Evolutionary conservation across 1,284 basidiomycete species (phyloP).

Genomic region (Melanopsichium pennsylvanicum): DNA sequence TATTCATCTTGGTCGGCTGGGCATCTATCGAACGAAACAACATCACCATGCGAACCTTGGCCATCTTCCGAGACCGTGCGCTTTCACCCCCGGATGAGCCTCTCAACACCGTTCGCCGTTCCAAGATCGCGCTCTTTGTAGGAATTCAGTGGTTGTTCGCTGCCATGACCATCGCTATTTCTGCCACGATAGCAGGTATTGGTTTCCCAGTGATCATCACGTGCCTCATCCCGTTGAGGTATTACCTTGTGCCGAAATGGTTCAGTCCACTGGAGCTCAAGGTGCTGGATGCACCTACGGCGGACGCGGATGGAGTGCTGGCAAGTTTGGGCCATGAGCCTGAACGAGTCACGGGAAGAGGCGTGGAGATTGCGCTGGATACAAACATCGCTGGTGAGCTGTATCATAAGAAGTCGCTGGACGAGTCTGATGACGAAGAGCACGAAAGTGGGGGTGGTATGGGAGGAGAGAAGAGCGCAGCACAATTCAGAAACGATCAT

Average conservation of each 20-base stretch:
- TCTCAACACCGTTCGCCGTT: conserved; percentile 77
- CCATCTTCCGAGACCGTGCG: conserved; percentile 77
- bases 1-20: conserved; percentile 66
- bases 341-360: conserved; percentile 53
- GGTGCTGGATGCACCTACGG: conserved; percentile 86
- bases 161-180: conserved; percentile 87
- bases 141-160: conserved; percentile 84
- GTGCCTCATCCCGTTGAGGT: conserved; percentile 82
- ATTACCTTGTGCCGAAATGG: conserved; percentile 76
- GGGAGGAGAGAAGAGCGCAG: conserved; percentile 18
- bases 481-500: conserved; percentile 12
- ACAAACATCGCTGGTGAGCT: conserved; percentile 53
- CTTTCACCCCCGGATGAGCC: conserved; percentile 67
- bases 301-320: conserved; percentile 68
- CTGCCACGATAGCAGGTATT: conserved; percentile 80
- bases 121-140: conserved; percentile 80
- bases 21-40: conserved; percentile 79
- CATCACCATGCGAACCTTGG: conserved; percentile 83
- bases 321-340: conserved; percentile 58
- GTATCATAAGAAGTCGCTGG: conserved; percentile 34
- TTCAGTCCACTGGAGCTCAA: conserved; percentile 82
- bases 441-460: neutral
- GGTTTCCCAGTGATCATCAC: conserved; percentile 91
- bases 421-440: conserved; percentile 25
- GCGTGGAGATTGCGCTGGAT: conserved; percentile 50